A percentile compares a stretch with the other conserved stretches of the same genome.
Conservation (phyloP, 345 rosid species). For the Gossypium stocksii region DNA sequence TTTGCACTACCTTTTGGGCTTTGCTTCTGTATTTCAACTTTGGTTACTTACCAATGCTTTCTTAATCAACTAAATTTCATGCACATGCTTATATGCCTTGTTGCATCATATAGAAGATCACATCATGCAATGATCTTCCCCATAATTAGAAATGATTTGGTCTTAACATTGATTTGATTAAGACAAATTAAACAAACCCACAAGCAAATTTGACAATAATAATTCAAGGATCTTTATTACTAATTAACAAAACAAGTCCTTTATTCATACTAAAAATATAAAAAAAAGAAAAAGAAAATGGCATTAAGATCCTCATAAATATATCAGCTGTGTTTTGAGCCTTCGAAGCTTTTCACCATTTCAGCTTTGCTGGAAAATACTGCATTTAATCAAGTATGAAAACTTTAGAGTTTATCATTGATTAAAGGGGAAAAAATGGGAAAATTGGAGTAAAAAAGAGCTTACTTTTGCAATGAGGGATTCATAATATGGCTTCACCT, state of each 20-base stretch:
- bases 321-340: too few species aligned
- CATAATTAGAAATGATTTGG: background rate
- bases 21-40: constrained; percentile 1
- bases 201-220: background rate
- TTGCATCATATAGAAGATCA: background rate
- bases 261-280: background rate
- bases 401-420: too few species aligned
- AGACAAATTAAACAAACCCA: background rate
- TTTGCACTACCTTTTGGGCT: background rate
- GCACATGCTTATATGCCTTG: background rate
- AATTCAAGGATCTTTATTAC: background rate
- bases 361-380: constrained; percentile 36
- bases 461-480: constrained; percentile 42
- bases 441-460: background rate
- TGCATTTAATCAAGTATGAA: constrained; percentile 1
- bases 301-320: too few species aligned
- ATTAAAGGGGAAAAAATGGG: background rate
- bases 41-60: background rate
- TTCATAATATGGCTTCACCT: constrained; percentile 43
- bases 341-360: constrained; percentile 25
- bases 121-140: background rate
- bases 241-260: background rate
- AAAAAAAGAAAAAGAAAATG: too few species aligned
- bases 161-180: background rate
- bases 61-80: background rate